Evolutionary conservation across 305 asterid genomes (phyloP).

Genomic region (Solanum hybrid): DNA sequence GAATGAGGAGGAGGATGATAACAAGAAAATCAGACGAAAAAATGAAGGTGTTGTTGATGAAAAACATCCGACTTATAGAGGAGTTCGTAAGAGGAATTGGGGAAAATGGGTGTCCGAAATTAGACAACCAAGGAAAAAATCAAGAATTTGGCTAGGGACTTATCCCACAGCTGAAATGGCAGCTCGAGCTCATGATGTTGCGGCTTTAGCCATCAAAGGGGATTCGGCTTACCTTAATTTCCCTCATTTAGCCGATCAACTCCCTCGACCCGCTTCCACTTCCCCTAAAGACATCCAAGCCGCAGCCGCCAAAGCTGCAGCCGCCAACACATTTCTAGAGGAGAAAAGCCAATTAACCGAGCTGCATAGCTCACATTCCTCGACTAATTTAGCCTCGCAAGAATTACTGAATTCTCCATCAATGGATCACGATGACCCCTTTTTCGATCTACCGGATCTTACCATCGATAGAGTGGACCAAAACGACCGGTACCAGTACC

Average conservation of each 20-base stretch:
- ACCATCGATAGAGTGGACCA: constrained; percentile 23
- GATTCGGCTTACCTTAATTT: constrained; percentile 70
- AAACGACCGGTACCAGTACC: constrained; percentile 27
- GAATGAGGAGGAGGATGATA: not conserved
- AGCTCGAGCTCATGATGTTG: constrained; percentile 96
- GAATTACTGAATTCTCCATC: constrained; percentile 37
- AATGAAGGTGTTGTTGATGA: constrained; percentile 14
- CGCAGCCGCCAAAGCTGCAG: constrained; percentile 71
- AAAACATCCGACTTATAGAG: constrained; percentile 56
- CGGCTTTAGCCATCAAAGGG: constrained; percentile 83
- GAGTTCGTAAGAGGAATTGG: constrained; percentile 83
- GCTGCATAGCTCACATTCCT: constrained; percentile 27
- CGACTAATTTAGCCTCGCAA: constrained; percentile 36
- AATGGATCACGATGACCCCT: constrained; percentile 53
- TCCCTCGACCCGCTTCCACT: constrained; percentile 62
- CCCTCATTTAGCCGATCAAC: constrained; percentile 54
- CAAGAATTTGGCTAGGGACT: constrained; percentile 94
- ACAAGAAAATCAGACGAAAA: constrained; percentile 4
- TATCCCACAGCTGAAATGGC: constrained; percentile 92
- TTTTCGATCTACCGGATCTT: constrained; percentile 74
- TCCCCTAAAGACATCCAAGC: constrained; percentile 80
- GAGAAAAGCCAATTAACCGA: constrained; percentile 8
- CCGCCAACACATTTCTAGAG: constrained; percentile 20
- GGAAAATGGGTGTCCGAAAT: constrained; percentile 96
- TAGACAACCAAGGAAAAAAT: constrained; percentile 79